Conservation (phyloP, 2,329 filamentous ascomycete genomes). For the Stagonosporopsis cucurbitacearum region DNA sequence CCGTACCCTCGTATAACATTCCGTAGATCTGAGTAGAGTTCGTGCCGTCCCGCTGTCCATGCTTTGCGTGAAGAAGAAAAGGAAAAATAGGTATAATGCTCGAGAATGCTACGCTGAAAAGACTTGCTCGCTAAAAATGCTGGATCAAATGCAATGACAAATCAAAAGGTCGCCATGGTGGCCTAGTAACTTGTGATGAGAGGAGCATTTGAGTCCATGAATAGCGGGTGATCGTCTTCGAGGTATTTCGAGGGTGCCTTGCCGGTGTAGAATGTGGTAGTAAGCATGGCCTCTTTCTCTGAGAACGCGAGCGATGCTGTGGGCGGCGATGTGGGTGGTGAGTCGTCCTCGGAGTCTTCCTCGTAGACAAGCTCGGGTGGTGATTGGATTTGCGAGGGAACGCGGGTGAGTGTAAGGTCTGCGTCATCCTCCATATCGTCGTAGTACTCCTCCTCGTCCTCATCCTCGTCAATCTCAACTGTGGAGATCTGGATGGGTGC, state of each 20-base stretch:
- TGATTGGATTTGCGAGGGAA: conserved; percentile 52
- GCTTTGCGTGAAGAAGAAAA: conserved; percentile 25
- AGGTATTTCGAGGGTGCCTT: conserved; percentile 47
- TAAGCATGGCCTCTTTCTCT: conserved; percentile 57
- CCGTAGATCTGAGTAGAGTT: conserved; percentile 21
- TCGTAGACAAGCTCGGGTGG: conserved; percentile 59
- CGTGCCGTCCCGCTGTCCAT: conserved; percentile 6
- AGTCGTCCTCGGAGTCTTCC: conserved; percentile 58
- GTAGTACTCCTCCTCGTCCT: conserved; percentile 55
- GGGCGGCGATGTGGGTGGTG: conserved; percentile 56
- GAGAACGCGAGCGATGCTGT: conserved; percentile 53
- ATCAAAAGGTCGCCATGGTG: conserved; percentile 39
- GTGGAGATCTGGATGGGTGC: conserved; percentile 54
- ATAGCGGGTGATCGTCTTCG: conserved; percentile 48
- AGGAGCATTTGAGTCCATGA: conserved; percentile 51
- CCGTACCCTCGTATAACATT: conserved; percentile 10
- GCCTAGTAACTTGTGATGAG: conserved; percentile 51
- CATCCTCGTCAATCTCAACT: conserved; percentile 50
- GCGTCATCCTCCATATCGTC: conserved; percentile 56
- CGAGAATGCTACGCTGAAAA: conserved; percentile 37
- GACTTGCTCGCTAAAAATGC: conserved; percentile 50
- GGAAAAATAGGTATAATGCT: conserved; percentile 42
- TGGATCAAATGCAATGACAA: conserved; percentile 40
- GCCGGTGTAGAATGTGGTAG: conserved; percentile 53
- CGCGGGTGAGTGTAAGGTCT: conserved; percentile 55